A percentile compares a stretch with the other conserved stretches of the same genome.
Conservation (phyloP, 2,329 filamentous ascomycete genomes). For the Teratosphaeria destructans region DNA sequence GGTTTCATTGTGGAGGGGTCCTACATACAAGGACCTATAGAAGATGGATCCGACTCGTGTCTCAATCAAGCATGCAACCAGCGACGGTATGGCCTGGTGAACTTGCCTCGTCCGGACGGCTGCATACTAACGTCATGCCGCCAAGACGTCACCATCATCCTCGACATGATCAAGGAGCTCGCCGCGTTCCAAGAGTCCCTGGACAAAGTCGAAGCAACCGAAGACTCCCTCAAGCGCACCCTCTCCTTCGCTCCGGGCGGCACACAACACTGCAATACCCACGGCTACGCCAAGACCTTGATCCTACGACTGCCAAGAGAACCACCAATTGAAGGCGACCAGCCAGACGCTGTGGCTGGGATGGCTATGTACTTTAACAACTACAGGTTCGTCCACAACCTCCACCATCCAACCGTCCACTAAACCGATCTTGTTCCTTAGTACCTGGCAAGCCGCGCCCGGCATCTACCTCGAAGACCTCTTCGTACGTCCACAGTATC, state of each 20-base stretch:
- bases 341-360: slow-evolving; percentile 44
- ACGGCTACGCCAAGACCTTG: slow-evolving; percentile 64
- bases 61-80: background rate
- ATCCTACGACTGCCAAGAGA: slow-evolving; percentile 39
- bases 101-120: background rate
- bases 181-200: slow-evolving; percentile 78
- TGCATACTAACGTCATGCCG: background rate
- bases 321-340: slow-evolving; percentile 33
- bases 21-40: background rate
- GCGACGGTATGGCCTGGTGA: background rate
- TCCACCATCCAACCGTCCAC: background rate
- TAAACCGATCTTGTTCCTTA: slow-evolving; percentile 22
- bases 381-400: slow-evolving; percentile 40
- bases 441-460: slow-evolving; percentile 77
- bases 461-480: slow-evolving; percentile 92
- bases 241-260: slow-evolving; percentile 59
- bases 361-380: slow-evolving; percentile 94
- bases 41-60: background rate
- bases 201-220: slow-evolving; percentile 65
- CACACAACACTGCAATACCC: slow-evolving; percentile 26
- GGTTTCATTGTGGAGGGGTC: no score
- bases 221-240: slow-evolving; percentile 59
- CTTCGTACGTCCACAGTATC: slow-evolving; percentile 62
- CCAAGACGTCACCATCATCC: slow-evolving; percentile 70
- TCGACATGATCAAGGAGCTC: slow-evolving; percentile 71